phyloP scores from a whole-genome alignment of 768 basidiomycete species.

The Stropharia rugosoannulata region DNA sequence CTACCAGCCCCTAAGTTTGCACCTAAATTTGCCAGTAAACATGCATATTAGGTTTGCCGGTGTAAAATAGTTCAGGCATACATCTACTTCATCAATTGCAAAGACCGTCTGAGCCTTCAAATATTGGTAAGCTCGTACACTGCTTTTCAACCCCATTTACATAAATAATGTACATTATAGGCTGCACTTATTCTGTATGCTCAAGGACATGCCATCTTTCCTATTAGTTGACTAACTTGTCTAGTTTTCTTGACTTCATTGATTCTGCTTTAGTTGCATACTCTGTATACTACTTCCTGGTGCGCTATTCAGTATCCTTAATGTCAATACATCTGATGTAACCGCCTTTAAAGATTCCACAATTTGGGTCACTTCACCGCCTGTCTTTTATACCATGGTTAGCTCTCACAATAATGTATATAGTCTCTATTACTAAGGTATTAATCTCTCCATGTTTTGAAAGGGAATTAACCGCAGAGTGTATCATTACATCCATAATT shows the following conservation, averaged over 20 bases:
- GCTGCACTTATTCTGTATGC: not conserved
- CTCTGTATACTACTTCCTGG: slow-evolving; percentile 2
- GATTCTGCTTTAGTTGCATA: slow-evolving; percentile 1
- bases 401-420: not conserved
- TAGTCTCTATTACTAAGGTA: no score
- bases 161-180: no score
- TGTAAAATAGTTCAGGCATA: not conserved
- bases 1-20: not conserved
- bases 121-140: not conserved
- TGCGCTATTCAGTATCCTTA: not conserved
- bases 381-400: slow-evolving; percentile 3
- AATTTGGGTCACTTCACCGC: slow-evolving; percentile 3
- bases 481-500: not conserved
- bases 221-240: not conserved
- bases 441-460: no score
- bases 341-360: not conserved
- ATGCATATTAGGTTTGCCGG: not conserved
- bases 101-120: not conserved
- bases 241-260: not conserved
- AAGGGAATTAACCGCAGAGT: slow-evolving; percentile 4
- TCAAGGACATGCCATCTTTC: not conserved
- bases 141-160: no score
- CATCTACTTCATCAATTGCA: not conserved
- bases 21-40: not conserved
- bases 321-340: not conserved